These are phyloP conservation scores for Hypoxylon sp. DNA, from an alignment of 2,329 filamentous ascomycete genomes.

Conservation along the genomic window DNA sequence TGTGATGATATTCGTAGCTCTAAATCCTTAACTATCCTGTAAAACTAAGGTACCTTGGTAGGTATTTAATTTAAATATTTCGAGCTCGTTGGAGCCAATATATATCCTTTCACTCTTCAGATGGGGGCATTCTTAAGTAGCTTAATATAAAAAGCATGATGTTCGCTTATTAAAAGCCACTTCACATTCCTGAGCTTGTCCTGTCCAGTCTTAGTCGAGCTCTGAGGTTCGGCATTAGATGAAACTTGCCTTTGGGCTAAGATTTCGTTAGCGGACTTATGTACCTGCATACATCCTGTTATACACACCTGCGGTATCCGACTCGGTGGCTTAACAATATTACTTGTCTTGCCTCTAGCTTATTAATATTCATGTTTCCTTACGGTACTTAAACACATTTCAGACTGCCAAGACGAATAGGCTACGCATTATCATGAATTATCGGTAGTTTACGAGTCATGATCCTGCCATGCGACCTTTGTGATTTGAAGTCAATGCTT, in stretches of 20 bases:
- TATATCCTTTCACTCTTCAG: neutral
- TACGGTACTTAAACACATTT: too few species aligned
- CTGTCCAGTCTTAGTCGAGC: neutral
- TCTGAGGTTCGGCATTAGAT: constrained; percentile 5
- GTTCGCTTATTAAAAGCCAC: neutral
- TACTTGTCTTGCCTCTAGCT: neutral
- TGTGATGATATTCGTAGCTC: neutral
- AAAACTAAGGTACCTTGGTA: too few species aligned
- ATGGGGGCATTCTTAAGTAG: neutral
- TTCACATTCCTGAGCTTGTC: neutral
- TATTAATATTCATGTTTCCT: too few species aligned
- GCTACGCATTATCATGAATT: neutral
- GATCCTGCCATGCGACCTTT: neutral
- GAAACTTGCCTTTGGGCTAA: neutral
- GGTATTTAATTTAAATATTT: neutral
- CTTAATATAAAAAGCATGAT: neutral
- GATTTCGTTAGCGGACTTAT: neutral
- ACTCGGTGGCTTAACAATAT: neutral
- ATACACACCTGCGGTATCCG: too few species aligned
- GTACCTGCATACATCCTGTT: too few species aligned
- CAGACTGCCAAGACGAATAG: neutral
- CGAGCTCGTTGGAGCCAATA: neutral
- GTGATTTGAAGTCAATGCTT: neutral
- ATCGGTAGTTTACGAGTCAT: neutral
- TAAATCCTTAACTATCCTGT: neutral